Evolutionary conservation across 371 early-diverging fungal species (phyloP).

Genomic region (Saksenaea oblongispora): DNA sequence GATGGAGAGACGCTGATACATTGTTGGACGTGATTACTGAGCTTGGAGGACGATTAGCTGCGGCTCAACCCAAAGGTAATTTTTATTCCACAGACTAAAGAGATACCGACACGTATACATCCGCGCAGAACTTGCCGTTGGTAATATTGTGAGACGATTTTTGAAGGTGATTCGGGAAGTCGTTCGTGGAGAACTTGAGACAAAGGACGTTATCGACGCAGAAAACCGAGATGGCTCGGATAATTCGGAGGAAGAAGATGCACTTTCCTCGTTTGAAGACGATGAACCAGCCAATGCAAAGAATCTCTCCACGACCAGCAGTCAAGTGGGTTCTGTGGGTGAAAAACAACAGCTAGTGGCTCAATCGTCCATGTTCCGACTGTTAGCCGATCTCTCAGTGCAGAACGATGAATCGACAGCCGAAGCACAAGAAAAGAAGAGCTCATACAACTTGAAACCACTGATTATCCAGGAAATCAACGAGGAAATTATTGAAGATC

Average conservation of each 20-base stretch:
- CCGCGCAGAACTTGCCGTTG: slow-evolving; percentile 79
- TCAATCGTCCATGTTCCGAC: slow-evolving; percentile 66
- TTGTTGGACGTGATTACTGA: slow-evolving; percentile 67
- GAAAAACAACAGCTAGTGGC: slow-evolving; percentile 21
- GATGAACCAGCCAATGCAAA: slow-evolving; percentile 14
- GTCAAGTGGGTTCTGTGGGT: slow-evolving; percentile 17
- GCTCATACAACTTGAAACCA: slow-evolving; percentile 59
- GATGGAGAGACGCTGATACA: slow-evolving; percentile 69
- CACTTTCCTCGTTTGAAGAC: slow-evolving; percentile 12
- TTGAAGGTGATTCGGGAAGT: slow-evolving; percentile 83
- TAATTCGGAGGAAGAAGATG: slow-evolving; percentile 24
- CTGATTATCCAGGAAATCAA: slow-evolving; percentile 80
- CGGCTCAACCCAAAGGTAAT: slow-evolving; percentile 84
- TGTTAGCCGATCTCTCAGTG: slow-evolving; percentile 53
- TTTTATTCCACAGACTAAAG: background rate
- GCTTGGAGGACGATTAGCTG: slow-evolving; percentile 66
- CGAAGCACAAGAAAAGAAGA: slow-evolving; percentile 32
- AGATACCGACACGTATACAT: background rate
- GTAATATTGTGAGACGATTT: slow-evolving; percentile 85
- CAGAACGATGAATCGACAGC: slow-evolving; percentile 21
- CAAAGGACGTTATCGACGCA: slow-evolving; percentile 22
- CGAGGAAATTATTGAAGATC: slow-evolving; percentile 82
- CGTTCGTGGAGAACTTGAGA: slow-evolving; percentile 49
- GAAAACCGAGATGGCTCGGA: slow-evolving; percentile 19
- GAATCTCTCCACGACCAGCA: slow-evolving; percentile 25